A percentile compares a stretch with the other conserved stretches of the same genome.
These are phyloP conservation scores for Raphanus sativus DNA, from an alignment of 345 rosid genomes.

Conservation along the genomic window DNA sequence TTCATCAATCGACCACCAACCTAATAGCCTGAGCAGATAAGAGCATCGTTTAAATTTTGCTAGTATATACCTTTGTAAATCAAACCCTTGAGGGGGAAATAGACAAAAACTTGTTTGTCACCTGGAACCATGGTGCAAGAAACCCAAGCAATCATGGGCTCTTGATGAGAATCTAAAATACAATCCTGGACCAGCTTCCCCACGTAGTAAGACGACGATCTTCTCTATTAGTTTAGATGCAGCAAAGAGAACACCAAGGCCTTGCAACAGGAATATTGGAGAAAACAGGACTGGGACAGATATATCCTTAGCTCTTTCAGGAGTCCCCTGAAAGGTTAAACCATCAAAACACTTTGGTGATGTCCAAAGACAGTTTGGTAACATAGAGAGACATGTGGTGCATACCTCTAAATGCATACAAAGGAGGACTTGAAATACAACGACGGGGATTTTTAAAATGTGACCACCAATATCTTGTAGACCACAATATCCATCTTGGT, in stretches of 20 bases:
- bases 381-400: conserved; percentile 29
- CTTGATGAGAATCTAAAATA: conserved; percentile 71
- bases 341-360: conserved; percentile 21
- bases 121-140: conserved; percentile 98
- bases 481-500: conserved; percentile 65
- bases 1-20: conserved; percentile 99
- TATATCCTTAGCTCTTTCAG: conserved; percentile 69
- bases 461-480: conserved; percentile 95
- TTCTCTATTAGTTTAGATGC: conserved; percentile 74
- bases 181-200: conserved; percentile 69
- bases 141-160: conserved; percentile 79
- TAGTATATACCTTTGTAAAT: not conserved
- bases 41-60: not conserved
- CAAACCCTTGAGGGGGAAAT: not conserved
- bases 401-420: conserved; percentile 94
- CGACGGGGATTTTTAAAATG: conserved; percentile 80
- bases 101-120: conserved; percentile 33
- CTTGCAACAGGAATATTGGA: conserved; percentile 88
- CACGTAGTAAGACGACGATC: conserved; percentile 61
- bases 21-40: conserved; percentile 63
- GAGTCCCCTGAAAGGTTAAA: conserved; percentile 77
- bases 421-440: conserved; percentile 84
- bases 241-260: conserved; percentile 81
- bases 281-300: conserved; percentile 79
- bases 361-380: conserved; percentile 26